phyloP scores from a whole-genome alignment of 2,329 filamentous ascomycete genomes.

The Scedosporium boydii region DNA sequence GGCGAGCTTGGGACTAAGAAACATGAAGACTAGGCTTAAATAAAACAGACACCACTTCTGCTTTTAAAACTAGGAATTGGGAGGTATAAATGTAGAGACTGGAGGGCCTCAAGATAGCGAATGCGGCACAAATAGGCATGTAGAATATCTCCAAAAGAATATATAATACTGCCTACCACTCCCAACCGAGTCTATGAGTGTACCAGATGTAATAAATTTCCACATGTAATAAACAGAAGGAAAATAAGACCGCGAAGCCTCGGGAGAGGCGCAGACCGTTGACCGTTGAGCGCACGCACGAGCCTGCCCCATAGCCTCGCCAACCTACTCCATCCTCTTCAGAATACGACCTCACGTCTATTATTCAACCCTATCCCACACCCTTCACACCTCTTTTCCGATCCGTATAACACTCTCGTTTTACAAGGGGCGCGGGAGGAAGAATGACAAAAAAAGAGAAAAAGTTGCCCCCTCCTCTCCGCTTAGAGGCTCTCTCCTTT shows the following conservation, averaged over 20 bases:
- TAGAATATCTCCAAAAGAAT: neutral
- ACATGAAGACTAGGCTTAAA: neutral
- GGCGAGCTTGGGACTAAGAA: neutral
- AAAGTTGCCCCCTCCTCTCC: neutral
- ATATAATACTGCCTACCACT: conserved; percentile 1
- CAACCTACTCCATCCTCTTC: too few species aligned
- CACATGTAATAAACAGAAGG: neutral
- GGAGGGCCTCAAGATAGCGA: neutral
- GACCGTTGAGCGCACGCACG: too few species aligned
- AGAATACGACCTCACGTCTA: too few species aligned
- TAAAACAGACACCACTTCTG: neutral
- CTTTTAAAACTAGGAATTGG: neutral
- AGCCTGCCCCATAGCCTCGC: too few species aligned
- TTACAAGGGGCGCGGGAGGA: too few species aligned
- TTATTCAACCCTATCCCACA: too few species aligned
- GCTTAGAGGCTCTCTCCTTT: conserved; percentile 23
- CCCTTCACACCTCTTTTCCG: too few species aligned
- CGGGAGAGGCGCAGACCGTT: neutral
- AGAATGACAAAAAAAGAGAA: neutral
- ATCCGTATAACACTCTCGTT: too few species aligned
- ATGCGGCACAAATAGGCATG: neutral
- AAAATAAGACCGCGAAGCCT: neutral
- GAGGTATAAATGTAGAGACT: neutral
- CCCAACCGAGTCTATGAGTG: neutral
- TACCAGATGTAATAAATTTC: neutral